Conservation (phyloP, 441 rosid species). For the Bruguiera hainesii region DNA sequence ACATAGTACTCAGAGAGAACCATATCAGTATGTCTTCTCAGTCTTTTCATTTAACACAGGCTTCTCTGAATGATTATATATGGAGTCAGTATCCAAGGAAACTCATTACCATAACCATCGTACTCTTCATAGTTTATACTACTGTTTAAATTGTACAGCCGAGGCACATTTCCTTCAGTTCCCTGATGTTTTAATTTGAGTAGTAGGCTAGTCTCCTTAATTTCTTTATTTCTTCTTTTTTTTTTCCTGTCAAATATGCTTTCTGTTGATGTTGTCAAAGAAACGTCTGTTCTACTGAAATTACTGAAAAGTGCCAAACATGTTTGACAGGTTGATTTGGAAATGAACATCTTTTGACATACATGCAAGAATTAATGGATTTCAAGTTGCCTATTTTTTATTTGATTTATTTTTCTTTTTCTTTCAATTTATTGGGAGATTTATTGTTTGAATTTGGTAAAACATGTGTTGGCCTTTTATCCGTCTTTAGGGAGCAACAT, state of each 20-base stretch:
- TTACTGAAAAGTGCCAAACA: not conserved
- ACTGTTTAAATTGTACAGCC: not conserved
- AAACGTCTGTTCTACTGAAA: not conserved
- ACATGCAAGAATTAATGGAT: not conserved
- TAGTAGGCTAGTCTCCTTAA: not conserved
- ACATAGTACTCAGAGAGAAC: not conserved
- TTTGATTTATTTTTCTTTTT: not conserved
- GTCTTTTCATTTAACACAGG: not conserved
- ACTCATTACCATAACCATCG: not conserved
- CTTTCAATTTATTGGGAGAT: not conserved
- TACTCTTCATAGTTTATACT: not conserved
- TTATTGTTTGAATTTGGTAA: not conserved
- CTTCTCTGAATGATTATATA: conserved; percentile 3
- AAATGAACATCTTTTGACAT: not conserved
- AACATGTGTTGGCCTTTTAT: conserved; percentile 10
- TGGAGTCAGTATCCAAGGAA: not conserved
- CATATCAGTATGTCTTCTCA: not conserved
- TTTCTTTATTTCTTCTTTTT: too few relatives aligned
- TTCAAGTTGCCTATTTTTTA: conserved; percentile 1
- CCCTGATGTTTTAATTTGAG: not conserved
- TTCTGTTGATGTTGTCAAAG: not conserved
- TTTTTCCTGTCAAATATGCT: not conserved
- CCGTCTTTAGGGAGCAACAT: conserved; percentile 26
- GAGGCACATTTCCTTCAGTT: not conserved
- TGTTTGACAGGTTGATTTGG: not conserved